Conservation (phyloP, 495 filamentous ascomycete species). For the Baudoinia panamericana region DNA sequence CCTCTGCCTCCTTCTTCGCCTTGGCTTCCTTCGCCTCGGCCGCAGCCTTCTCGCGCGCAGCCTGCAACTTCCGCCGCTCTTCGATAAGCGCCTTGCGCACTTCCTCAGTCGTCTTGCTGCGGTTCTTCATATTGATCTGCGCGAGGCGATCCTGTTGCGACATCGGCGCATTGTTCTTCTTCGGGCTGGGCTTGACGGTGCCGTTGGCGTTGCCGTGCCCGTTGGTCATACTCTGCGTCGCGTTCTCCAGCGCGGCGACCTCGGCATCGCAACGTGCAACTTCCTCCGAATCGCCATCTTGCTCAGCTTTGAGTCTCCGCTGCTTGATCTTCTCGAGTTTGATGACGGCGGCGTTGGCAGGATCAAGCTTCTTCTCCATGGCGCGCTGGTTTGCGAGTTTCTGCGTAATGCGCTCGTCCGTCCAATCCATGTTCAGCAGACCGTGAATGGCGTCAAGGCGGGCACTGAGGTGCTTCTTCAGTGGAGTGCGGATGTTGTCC, state of each 20-base stretch:
- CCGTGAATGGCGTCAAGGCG: conserved; percentile 74
- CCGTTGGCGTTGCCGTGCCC: conserved; percentile 25
- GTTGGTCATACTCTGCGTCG: conserved; percentile 23
- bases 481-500: conserved; percentile 59
- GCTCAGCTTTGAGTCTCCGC: conserved; percentile 48
- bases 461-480: conserved; percentile 44
- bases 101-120: conserved; percentile 62
- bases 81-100: conserved; percentile 73
- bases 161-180: conserved; percentile 25
- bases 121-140: conserved; percentile 62
- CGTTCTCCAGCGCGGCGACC: conserved; percentile 47
- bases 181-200: conserved; percentile 28
- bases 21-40: conserved; percentile 28
- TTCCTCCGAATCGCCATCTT: conserved; percentile 46
- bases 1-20: conserved; percentile 26
- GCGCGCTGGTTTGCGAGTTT: conserved; percentile 55
- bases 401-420: conserved; percentile 59
- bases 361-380: conserved; percentile 24
- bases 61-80: conserved; percentile 39
- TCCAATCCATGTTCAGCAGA: conserved; percentile 67
- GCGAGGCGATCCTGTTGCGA: conserved; percentile 61
- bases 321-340: conserved; percentile 50
- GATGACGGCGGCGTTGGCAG: conserved; percentile 42
- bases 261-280: conserved; percentile 49
- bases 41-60: conserved; percentile 16